Conservation (phyloP, 805 yeast species). For the Candida takata region DNA sequence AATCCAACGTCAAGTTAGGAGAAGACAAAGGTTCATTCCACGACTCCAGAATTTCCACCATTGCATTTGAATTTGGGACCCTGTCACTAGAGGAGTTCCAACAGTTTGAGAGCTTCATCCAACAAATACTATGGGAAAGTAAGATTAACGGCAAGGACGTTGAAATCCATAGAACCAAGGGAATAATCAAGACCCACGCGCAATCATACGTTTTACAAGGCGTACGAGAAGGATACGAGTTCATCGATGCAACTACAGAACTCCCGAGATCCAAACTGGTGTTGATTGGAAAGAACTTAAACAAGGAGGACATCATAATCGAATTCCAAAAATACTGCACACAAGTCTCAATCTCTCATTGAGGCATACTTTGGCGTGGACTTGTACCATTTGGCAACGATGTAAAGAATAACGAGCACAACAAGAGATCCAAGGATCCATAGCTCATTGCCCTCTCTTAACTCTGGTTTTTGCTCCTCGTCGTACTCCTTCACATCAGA, state of each 20-base stretch:
- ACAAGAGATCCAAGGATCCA: constrained; percentile 15
- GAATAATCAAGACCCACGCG: constrained; percentile 44
- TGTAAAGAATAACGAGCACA: constrained; percentile 15
- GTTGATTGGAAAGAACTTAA: constrained; percentile 64
- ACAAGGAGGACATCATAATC: constrained; percentile 26
- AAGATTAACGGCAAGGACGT: constrained; percentile 34
- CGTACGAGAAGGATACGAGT: constrained; percentile 87
- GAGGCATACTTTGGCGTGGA: constrained; percentile 21
- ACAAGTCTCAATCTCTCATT: constrained; percentile 15
- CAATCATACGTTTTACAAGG: constrained; percentile 55
- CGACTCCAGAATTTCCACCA: constrained; percentile 48
- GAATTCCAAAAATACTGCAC: constrained; percentile 25
- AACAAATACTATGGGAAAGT: constrained; percentile 69
- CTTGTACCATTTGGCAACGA: constrained; percentile 10
- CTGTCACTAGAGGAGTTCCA: constrained; percentile 30
- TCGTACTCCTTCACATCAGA: constrained; percentile 17
- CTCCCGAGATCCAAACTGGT: constrained; percentile 51
- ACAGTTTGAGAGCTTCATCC: constrained; percentile 56
- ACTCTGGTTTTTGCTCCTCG: constrained; percentile 10
- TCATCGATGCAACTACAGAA: constrained; percentile 40
- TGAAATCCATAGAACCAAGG: constrained; percentile 82
- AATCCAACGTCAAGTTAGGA: constrained; percentile 27
- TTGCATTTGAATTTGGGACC: constrained; percentile 39
- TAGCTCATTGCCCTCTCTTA: constrained; percentile 8
- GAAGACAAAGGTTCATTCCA: constrained; percentile 31